Evolutionary conservation across 1,139 yeast genomes (phyloP).

Genomic region (Wickerhamiella infanticola): DNA sequence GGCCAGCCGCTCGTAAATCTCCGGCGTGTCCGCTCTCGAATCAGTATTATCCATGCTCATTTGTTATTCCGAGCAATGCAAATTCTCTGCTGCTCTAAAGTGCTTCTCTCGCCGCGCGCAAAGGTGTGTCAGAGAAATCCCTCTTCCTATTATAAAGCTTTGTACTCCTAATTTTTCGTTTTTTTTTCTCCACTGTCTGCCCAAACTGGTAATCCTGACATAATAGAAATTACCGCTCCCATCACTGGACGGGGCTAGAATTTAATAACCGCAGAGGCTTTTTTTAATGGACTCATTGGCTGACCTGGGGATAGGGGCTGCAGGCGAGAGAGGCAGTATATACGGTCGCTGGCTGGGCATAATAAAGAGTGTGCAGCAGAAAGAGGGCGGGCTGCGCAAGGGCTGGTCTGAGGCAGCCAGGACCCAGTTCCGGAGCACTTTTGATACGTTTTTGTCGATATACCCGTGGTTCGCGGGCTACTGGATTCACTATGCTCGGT

Average conservation of each 20-base stretch:
- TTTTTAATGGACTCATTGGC: background rate
- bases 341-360: constrained; percentile 33
- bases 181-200: too few relatives aligned
- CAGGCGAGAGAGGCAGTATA: background rate
- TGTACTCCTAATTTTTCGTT: too few relatives aligned
- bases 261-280: background rate
- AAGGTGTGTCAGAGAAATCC: too few relatives aligned
- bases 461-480: constrained; percentile 57
- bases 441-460: constrained; percentile 14
- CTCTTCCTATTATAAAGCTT: too few relatives aligned
- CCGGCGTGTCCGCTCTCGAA: constrained; percentile 5
- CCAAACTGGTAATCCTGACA: too few relatives aligned
- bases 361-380: constrained; percentile 23
- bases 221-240: background rate
- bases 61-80: too few relatives aligned
- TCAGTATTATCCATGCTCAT: background rate
- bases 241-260: background rate
- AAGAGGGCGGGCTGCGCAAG: constrained; percentile 32
- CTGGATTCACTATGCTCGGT: constrained; percentile 62
- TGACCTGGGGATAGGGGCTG: background rate
- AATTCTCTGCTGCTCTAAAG: too few relatives aligned
- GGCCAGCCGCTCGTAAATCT: background rate
- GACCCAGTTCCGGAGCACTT: constrained; percentile 34
- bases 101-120: too few relatives aligned
- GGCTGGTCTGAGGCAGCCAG: constrained; percentile 29